Percentiles rank a stretch among this genome's conserved stretches.
phyloP scores from a whole-genome alignment of 306 rosid genomes.

The Quercus dentata region DNA sequence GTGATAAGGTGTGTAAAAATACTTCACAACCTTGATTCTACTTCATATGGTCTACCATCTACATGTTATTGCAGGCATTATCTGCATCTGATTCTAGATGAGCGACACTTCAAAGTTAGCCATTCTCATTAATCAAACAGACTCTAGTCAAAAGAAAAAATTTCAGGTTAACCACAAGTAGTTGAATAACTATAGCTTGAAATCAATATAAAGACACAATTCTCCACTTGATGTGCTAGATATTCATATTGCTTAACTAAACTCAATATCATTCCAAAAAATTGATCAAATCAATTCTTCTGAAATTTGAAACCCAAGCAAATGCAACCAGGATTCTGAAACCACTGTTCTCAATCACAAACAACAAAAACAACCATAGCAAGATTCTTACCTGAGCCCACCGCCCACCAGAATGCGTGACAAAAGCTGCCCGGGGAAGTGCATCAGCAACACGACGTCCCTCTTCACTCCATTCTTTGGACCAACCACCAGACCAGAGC shows the following conservation, averaged over 20 bases:
- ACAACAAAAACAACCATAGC: background rate
- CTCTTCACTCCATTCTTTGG: conserved; percentile 76
- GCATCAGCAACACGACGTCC: conserved; percentile 63
- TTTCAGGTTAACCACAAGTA: no score
- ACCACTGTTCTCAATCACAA: background rate
- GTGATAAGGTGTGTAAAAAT: background rate
- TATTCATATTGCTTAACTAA: background rate
- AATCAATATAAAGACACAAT: background rate
- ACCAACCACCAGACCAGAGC: conserved; percentile 79
- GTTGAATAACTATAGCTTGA: background rate
- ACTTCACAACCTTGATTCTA: background rate
- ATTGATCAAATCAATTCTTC: background rate
- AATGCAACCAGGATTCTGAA: background rate
- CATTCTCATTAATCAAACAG: background rate
- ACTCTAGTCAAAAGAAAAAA: background rate
- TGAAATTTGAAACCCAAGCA: conserved; percentile 5
- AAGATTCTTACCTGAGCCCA: conserved; percentile 83
- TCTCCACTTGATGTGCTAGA: background rate
- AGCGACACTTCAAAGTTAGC: background rate
- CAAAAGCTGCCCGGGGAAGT: conserved; percentile 66
- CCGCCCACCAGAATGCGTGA: conserved; percentile 72
- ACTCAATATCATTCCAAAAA: background rate
- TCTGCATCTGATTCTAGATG: background rate
- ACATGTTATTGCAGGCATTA: background rate
- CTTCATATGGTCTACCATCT: conserved; percentile 11